Percentiles rank a stretch among this genome's conserved stretches.
These are phyloP conservation scores for Vachellia collinsii DNA, from an alignment of 306 rosid species.

Conservation along the genomic window DNA sequence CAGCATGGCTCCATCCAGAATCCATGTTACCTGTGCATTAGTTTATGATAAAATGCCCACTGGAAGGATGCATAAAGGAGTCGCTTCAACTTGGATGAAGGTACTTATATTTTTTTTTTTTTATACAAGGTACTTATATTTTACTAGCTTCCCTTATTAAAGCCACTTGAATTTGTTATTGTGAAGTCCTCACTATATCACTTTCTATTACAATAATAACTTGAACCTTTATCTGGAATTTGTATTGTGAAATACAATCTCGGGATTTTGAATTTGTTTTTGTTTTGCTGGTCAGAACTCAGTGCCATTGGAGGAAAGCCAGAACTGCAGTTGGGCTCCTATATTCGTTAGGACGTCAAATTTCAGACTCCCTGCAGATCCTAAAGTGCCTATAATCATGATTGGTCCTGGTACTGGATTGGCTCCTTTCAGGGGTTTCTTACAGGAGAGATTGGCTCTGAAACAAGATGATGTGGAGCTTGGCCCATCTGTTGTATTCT, in stretches of 20 bases:
- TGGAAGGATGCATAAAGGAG: conserved; percentile 88
- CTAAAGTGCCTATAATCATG: conserved; percentile 85
- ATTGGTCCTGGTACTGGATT: conserved; percentile 99
- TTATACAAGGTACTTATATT: conserved; percentile 71
- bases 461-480: conserved; percentile 76
- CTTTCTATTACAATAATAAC: conserved; percentile 6
- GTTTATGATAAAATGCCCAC: conserved; percentile 78
- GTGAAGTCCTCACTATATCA: background rate
- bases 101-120: conserved; percentile 54
- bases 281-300: conserved; percentile 61
- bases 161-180: conserved; percentile 20
- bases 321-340: conserved; percentile 90
- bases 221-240: background rate
- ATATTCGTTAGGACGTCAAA: conserved; percentile 92
- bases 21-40: conserved; percentile 95
- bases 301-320: conserved; percentile 67
- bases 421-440: conserved; percentile 99
- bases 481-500: conserved; percentile 79
- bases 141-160: conserved; percentile 27
- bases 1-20: conserved; percentile 85
- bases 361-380: conserved; percentile 86
- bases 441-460: conserved; percentile 92
- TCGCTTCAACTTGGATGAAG: conserved; percentile 99
- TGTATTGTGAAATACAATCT: background rate
- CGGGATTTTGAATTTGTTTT: background rate